Evolutionary conservation across 2,329 filamentous ascomycete species (phyloP).

Genomic region (Eutypella sp.): DNA sequence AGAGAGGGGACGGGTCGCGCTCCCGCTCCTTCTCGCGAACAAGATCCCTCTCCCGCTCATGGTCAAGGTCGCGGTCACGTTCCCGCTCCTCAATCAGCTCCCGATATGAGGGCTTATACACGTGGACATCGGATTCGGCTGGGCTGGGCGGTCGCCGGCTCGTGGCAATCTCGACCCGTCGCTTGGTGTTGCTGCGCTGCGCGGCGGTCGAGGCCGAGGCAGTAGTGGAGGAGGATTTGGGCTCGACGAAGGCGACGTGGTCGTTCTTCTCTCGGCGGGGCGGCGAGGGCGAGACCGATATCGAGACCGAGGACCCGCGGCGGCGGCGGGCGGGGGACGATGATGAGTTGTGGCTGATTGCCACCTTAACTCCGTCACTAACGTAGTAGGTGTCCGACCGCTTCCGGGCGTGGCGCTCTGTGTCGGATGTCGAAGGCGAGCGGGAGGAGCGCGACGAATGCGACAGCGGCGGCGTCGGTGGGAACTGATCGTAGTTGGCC

Average conservation of each 20-base stretch:
- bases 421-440: slow-evolving; percentile 25
- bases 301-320: slow-evolving; percentile 38
- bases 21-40: slow-evolving; percentile 8
- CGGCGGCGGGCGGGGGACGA: slow-evolving; percentile 37
- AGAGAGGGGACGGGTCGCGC: slow-evolving; percentile 18
- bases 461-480: slow-evolving; percentile 35
- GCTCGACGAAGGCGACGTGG: slow-evolving; percentile 40
- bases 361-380: slow-evolving; percentile 32
- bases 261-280: slow-evolving; percentile 32
- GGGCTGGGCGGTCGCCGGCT: slow-evolving; percentile 36
- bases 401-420: slow-evolving; percentile 24
- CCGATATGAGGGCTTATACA: slow-evolving; percentile 14
- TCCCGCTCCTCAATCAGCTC: slow-evolving; percentile 11
- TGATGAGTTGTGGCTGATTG: slow-evolving; percentile 24
- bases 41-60: not conserved
- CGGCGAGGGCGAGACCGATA: slow-evolving; percentile 22
- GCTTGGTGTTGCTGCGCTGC: slow-evolving; percentile 46
- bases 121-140: slow-evolving; percentile 11
- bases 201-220: no score
- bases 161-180: slow-evolving; percentile 32
- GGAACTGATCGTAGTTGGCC: slow-evolving; percentile 31
- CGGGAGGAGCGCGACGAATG: no score
- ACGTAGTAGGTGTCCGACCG: slow-evolving; percentile 34
- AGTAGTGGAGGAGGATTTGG: no score
- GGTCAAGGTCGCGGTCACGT: not conserved